Percentiles rank a stretch among this genome's conserved stretches.
Conservation (phyloP, 1,284 basidiomycete species). For the Trametes sp. region DNA sequence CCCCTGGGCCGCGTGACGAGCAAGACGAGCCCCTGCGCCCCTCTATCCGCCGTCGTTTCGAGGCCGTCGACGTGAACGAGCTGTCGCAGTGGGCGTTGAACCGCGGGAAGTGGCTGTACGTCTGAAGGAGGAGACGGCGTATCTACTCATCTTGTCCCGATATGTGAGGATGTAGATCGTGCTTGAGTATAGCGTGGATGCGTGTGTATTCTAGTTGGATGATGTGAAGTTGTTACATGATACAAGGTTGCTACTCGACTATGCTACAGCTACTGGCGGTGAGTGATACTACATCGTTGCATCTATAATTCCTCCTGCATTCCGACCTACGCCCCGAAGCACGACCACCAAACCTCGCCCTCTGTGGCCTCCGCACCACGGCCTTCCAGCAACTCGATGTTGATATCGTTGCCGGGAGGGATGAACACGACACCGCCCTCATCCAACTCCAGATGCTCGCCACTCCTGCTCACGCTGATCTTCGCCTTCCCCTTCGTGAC, state of each 20-base stretch:
- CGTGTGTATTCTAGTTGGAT: neutral
- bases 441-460: conserved; percentile 53
- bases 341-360: conserved; percentile 41
- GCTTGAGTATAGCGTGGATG: neutral
- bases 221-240: neutral
- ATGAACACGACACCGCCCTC: conserved; percentile 85
- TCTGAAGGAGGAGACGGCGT: neutral
- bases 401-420: conserved; percentile 69
- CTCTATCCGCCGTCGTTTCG: conserved; percentile 29
- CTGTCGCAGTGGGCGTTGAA: conserved; percentile 26
- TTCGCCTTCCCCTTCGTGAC: conserved; percentile 68
- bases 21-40: conserved; percentile 14
- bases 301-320: neutral
- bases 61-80: conserved; percentile 20
- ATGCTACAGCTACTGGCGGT: neutral
- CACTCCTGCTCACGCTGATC: conserved; percentile 48
- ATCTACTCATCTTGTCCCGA: neutral
- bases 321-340: conserved; percentile 20
- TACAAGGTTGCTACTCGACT: neutral
- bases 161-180: neutral
- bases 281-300: neutral
- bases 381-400: conserved; percentile 50
- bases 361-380: conserved; percentile 40
- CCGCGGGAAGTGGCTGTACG: conserved; percentile 33
- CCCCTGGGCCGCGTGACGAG: conserved; percentile 36